A percentile compares a stretch with the other conserved stretches of the same genome.
phyloP scores from a whole-genome alignment of 176 grass and related monocot species.

The Poa pratensis region DNA sequence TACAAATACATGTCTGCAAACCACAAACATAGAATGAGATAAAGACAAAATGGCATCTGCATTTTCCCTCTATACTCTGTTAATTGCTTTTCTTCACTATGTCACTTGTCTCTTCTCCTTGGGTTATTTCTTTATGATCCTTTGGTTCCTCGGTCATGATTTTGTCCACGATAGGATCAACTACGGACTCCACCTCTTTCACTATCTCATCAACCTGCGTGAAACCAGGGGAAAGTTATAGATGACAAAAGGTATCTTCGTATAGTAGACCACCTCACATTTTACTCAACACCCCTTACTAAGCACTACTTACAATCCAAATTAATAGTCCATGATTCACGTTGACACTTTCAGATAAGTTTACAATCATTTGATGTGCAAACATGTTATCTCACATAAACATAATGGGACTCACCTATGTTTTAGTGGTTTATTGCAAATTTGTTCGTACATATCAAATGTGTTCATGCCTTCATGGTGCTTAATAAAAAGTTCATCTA shows the following conservation, averaged over 20 bases:
- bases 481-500: background rate
- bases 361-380: background rate
- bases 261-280: background rate
- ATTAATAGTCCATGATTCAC: background rate
- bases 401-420: background rate
- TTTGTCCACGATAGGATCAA: slow-evolving; percentile 55
- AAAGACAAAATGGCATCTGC: background rate
- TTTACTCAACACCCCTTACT: background rate
- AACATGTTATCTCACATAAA: background rate
- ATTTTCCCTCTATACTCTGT: background rate
- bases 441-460: background rate
- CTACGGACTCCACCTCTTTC: slow-evolving; percentile 55
- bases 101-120: background rate
- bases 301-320: background rate
- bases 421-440: background rate
- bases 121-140: background rate
- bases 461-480: background rate
- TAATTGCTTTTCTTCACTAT: background rate
- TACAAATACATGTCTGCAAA: background rate
- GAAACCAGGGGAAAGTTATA: background rate
- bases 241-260: background rate
- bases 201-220: slow-evolving; percentile 62
- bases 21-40: background rate
- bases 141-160: background rate
- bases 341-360: background rate